These are phyloP conservation scores for Diutina ranongensis DNA, from an alignment of 1,139 yeast genomes.

Conservation along the genomic window DNA sequence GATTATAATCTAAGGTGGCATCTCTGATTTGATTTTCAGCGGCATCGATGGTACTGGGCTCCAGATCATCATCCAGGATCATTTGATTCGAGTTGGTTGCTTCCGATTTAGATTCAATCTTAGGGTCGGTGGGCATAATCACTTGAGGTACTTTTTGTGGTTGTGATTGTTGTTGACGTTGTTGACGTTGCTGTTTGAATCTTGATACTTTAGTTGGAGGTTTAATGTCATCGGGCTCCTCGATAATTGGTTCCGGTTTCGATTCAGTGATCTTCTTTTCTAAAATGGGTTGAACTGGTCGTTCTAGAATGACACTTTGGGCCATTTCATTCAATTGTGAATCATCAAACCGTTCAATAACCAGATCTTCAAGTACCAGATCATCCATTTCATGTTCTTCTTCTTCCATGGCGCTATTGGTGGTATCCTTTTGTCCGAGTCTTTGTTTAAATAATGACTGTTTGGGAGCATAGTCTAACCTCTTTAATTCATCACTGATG, in stretches of 20 bases:
- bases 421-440: neutral
- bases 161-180: neutral
- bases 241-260: constrained; percentile 13
- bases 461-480: constrained; percentile 13
- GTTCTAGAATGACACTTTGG: neutral
- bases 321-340: neutral
- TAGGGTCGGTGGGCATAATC: neutral
- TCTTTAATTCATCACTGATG: constrained; percentile 37
- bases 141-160: neutral
- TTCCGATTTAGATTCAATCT: neutral
- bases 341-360: constrained; percentile 1
- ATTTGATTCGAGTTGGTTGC: neutral
- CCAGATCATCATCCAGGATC: neutral
- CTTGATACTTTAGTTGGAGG: constrained; percentile 8
- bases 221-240: constrained; percentile 9
- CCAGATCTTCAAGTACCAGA: constrained; percentile 4
- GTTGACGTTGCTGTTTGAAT: constrained; percentile 8
- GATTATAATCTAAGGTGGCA: constrained; percentile 17
- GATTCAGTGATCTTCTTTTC: neutral
- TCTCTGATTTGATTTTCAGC: neutral
- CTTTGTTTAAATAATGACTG: neutral
- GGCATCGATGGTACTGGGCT: neutral
- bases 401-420: neutral
- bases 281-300: neutral
- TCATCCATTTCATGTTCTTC: neutral